Evolutionary conservation across 2,329 filamentous ascomycete genomes (phyloP), one percentile per base, ranked within the genome.

Genomic region (Phaeosphaeria sp.): DNA sequence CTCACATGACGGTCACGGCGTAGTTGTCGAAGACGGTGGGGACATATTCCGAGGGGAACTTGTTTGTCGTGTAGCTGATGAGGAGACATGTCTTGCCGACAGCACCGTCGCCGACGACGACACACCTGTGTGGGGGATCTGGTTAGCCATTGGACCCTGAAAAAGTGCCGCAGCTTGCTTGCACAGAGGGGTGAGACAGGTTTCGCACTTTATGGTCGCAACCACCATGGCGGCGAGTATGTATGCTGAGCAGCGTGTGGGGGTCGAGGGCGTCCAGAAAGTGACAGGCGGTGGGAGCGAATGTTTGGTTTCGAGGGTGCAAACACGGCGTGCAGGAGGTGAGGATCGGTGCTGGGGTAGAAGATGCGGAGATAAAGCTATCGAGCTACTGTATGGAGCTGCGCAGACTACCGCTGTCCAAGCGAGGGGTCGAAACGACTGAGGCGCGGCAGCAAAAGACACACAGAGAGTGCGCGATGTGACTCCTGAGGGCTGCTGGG

Each of bases 21-120:
- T 99, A 99, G 83, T 99, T 99, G 81, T 99, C 95, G 80, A 99
- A 99, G 65, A 99, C 95, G 27, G 95, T 99, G 51, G 95, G 95
- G 57, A 99, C 95, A 80, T 99, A 99, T 93, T 99, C 95, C 74
- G 93, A 97, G 36, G 95, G 95, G 80, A 99, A 99, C 76, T 98
- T 98, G 86, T 99, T 99, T 65, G 95, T 99, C 66, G 95, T 99
- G 82, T 99, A 99, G 79, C 92, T 96, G 83, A 99, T 99, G 77
- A 99, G 88, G 66, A 99, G 88, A 82, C 95, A 99, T 68, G 95
- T 99, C 86, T 99, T 99, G 80, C 95, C 95, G 71, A 99, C 95
- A 67, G 95, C 95, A 93, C 95, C 95, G 81, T 99, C 95, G 79
- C 95, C 95, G 74, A 99, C 95, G 71, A 99, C 95, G 75, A 99